Conservation (phyloP, 768 basidiomycete genomes). For the Coprinopsis strossmayeri region DNA sequence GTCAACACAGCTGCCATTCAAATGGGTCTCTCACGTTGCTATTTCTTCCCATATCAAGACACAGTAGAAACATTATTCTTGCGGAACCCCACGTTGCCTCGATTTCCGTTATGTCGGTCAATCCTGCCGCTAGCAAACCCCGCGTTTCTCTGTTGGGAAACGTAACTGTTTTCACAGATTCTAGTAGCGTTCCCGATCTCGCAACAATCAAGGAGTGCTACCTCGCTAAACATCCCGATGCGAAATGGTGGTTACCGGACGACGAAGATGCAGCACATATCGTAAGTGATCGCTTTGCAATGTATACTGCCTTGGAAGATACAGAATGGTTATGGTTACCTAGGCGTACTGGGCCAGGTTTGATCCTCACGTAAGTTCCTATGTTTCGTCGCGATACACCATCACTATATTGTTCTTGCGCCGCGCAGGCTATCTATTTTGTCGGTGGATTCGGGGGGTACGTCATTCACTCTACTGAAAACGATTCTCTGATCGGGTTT, state of each 20-base stretch:
- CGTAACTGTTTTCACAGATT: conserved; percentile 35
- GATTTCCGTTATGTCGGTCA: conserved; percentile 32
- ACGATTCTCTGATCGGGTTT: background rate
- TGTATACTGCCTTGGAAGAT: too few species aligned
- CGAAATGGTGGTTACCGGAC: conserved; percentile 45
- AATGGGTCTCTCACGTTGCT: conserved; percentile 50
- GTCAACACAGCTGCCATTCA: conserved; percentile 32
- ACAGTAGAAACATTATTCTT: conserved; percentile 41
- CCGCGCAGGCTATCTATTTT: conserved; percentile 38
- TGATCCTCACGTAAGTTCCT: conserved; percentile 39
- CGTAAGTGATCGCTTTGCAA: conserved; percentile 23
- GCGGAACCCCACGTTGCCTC: conserved; percentile 35
- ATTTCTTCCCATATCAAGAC: conserved; percentile 48
- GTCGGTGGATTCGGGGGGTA: conserved; percentile 50
- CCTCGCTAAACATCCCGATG: conserved; percentile 40
- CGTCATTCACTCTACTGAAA: background rate
- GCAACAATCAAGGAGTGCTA: conserved; percentile 34
- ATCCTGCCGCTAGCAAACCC: conserved; percentile 35
- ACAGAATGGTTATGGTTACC: too few species aligned
- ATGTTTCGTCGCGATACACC: background rate
- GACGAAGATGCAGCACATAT: conserved; percentile 36
- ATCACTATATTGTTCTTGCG: background rate
- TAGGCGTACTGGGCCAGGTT: conserved; percentile 51
- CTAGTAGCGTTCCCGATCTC: conserved; percentile 22
- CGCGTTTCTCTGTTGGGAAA: conserved; percentile 46